These are phyloP conservation scores for Polytrichum commune DNA, from an alignment of 225 moss, liverwort and hornwort species.

Conservation along the genomic window DNA sequence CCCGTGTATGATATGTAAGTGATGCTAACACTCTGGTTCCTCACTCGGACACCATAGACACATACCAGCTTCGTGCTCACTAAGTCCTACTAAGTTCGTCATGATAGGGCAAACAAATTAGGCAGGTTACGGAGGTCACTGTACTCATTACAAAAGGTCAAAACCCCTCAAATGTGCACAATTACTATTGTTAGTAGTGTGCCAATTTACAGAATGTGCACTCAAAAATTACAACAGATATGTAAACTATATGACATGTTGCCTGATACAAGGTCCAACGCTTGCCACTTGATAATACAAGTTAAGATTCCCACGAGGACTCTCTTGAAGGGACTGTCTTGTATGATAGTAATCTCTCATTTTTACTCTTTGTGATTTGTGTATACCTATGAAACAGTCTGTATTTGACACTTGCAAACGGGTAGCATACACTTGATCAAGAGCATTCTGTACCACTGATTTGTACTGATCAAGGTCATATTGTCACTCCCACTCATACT, in stretches of 20 bases:
- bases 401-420: too few species aligned
- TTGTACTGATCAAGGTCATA: too few species aligned
- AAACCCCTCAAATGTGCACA: neutral
- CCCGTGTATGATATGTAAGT: slow-evolving; percentile 4
- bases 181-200: neutral
- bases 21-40: neutral
- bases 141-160: neutral
- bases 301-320: too few species aligned
- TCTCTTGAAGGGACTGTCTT: too few species aligned
- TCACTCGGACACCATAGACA: neutral
- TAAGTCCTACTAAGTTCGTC: neutral
- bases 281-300: slow-evolving; percentile 4
- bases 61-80: neutral
- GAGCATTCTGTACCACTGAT: too few species aligned
- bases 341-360: too few species aligned
- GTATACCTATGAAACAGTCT: too few species aligned
- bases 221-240: neutral
- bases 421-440: too few species aligned
- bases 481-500: too few species aligned
- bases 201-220: neutral
- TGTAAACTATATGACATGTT: neutral
- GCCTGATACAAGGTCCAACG: neutral
- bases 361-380: too few species aligned
- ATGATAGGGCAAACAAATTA: neutral
- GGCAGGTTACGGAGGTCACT: neutral